Evolutionary conservation across 352 stramenopile genomes (phyloP).

Genomic region (Phytopythium cucurbitacearum): DNA sequence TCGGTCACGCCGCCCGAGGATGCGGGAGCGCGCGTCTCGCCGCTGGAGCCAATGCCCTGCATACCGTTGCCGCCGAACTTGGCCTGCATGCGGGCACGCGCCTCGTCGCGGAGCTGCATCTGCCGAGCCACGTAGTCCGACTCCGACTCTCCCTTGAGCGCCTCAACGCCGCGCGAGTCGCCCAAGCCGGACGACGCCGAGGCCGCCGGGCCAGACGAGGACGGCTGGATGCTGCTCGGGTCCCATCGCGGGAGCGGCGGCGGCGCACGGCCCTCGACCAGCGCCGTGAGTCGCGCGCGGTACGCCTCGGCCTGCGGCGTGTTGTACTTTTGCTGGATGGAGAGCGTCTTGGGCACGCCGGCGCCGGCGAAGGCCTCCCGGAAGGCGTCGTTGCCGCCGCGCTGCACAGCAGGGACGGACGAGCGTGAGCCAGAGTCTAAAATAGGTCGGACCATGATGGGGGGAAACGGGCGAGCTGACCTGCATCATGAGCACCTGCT

Average conservation of each 20-base stretch:
- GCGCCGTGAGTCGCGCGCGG: conserved; percentile 47
- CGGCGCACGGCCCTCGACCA: conserved; percentile 54
- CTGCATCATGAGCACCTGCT: conserved; percentile 85
- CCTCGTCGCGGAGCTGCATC: conserved; percentile 69
- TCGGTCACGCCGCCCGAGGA: conserved; percentile 39
- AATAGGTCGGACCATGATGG: not conserved
- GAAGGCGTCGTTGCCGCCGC: conserved; percentile 73
- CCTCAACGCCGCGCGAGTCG: conserved; percentile 70
- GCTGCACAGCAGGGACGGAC: conserved; percentile 12
- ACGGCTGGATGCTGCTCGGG: conserved; percentile 26
- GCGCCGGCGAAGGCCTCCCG: conserved; percentile 51
- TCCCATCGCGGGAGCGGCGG: conserved; percentile 66
- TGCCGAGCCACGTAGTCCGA: conserved; percentile 73
- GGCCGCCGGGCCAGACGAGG: conserved; percentile 6
- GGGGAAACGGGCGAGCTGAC: conserved; percentile 9
- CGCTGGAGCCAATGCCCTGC: conserved; percentile 74
- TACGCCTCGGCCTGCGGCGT: conserved; percentile 77
- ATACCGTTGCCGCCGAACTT: conserved; percentile 77
- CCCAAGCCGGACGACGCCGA: conserved; percentile 35
- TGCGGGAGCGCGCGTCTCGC: conserved; percentile 44
- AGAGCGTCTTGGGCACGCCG: conserved; percentile 68
- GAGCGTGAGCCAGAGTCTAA: not conserved
- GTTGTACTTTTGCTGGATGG: conserved; percentile 83
- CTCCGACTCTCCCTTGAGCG: conserved; percentile 77
- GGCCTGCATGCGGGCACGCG: conserved; percentile 69